A percentile compares a stretch with the other conserved stretches of the same genome.
Conservation (phyloP, 257 asterid species). For the Eustoma russellianum region DNA sequence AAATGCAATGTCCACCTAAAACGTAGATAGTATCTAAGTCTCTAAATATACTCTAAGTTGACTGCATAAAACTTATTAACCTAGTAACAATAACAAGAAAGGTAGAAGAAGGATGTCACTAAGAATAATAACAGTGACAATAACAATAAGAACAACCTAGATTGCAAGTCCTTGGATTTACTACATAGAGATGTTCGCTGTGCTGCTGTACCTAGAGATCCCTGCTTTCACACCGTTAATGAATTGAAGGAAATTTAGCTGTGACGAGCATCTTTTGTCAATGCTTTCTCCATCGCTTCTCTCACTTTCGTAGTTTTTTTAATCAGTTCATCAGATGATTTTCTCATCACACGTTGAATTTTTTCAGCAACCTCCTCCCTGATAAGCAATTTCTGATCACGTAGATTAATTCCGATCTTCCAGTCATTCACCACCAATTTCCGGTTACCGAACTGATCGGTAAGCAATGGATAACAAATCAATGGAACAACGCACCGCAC, state of each 20-base stretch:
- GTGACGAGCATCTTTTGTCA: slow-evolving; percentile 1
- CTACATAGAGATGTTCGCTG: too few relatives aligned
- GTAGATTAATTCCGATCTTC: slow-evolving; percentile 22
- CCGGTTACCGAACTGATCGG: slow-evolving; percentile 30
- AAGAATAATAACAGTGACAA: too few relatives aligned
- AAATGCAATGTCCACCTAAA: too few relatives aligned
- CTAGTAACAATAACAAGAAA: too few relatives aligned
- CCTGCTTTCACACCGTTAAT: background rate
- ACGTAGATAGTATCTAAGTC: too few relatives aligned
- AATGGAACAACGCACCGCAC: slow-evolving; percentile 25
- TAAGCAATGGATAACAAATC: slow-evolving; percentile 26
- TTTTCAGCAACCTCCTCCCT: slow-evolving; percentile 19
- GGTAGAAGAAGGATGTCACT: too few relatives aligned
- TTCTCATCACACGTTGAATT: slow-evolving; percentile 14
- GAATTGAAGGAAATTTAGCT: slow-evolving; percentile 1
- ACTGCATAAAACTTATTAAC: too few relatives aligned
- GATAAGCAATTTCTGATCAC: slow-evolving; percentile 11
- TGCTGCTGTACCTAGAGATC: too few relatives aligned
- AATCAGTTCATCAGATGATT: slow-evolving; percentile 1
- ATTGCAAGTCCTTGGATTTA: too few relatives aligned
- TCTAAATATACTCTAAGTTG: too few relatives aligned
- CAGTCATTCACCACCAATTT: slow-evolving; percentile 31
- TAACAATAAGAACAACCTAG: too few relatives aligned
- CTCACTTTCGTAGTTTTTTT: background rate
- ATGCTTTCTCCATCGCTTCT: background rate